Evolutionary conservation across 148 eudicot species (phyloP).

Genomic region (Euryodendron excelsum): DNA sequence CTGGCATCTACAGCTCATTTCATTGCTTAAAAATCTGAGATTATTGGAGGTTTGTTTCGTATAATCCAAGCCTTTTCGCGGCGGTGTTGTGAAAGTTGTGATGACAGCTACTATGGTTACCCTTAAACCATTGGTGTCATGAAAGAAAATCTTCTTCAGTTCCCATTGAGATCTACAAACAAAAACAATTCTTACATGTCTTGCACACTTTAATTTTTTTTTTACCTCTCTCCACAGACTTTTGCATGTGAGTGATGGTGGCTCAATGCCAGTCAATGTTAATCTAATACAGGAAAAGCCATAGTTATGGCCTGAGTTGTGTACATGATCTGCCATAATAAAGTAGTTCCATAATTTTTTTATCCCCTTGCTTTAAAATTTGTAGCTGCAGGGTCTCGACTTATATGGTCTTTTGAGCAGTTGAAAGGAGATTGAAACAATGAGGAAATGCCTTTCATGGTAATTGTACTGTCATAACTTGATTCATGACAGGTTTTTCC

Average conservation of each 20-base stretch:
- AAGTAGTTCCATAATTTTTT: too few species aligned
- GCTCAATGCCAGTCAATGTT: not conserved
- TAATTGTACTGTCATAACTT: too few species aligned
- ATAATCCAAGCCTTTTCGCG: not conserved
- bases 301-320: not conserved
- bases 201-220: not conserved
- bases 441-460: too few species aligned
- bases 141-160: not conserved
- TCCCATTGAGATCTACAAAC: not conserved
- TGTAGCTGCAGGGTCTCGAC: not conserved
- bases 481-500: too few species aligned
- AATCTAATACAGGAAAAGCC: not conserved
- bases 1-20: slow-evolving; percentile 21
- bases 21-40: not conserved
- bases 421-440: too few species aligned
- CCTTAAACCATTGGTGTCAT: not conserved
- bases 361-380: not conserved
- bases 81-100: not conserved
- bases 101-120: not conserved
- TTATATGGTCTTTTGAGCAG: not conserved
- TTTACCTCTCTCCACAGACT: not conserved
- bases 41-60: not conserved
- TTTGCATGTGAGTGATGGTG: slow-evolving; percentile 1
- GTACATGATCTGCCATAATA: not conserved
- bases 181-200: not conserved